Percentiles rank a stretch among this genome's conserved stretches.
Evolutionary conservation across 2,329 filamentous ascomycete genomes (phyloP).

Genomic region (Ceratocystis alfenasii): DNA sequence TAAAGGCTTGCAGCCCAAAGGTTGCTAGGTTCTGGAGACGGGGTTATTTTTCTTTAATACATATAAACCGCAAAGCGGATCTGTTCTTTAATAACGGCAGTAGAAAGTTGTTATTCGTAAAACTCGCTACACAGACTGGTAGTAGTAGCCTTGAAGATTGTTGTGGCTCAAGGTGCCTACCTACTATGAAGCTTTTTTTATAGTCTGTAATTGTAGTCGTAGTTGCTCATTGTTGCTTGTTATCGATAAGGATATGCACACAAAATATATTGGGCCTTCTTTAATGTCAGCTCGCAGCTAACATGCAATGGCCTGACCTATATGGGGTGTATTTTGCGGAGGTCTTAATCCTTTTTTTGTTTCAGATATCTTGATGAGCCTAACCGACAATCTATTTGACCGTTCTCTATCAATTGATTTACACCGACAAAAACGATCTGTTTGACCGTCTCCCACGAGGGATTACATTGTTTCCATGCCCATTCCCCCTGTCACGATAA

Average conservation of each 20-base stretch:
- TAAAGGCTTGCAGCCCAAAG: no score
- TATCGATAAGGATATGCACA: conserved; percentile 2
- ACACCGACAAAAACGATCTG: not conserved
- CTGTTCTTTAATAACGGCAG: no score
- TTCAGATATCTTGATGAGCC: not conserved
- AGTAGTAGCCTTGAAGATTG: no score
- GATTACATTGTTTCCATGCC: not conserved
- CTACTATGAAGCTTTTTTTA: no score
- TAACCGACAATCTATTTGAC: not conserved
- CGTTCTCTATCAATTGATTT: not conserved
- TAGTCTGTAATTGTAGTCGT: no score
- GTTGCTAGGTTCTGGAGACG: no score
- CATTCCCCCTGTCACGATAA: not conserved
- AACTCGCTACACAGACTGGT: no score
- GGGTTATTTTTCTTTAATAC: no score
- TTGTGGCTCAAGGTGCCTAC: not conserved
- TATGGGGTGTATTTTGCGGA: not conserved
- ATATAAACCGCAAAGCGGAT: no score
- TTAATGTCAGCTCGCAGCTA: not conserved
- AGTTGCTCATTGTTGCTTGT: no score
- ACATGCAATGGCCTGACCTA: not conserved
- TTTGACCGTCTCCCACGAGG: not conserved
- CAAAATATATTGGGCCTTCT: not conserved
- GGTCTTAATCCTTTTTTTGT: not conserved
- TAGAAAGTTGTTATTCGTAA: no score